Percentiles rank a stretch among this genome's conserved stretches.
phyloP scores from a whole-genome alignment of 169 alveolate genomes.

The Plasmodium vinckei region DNA sequence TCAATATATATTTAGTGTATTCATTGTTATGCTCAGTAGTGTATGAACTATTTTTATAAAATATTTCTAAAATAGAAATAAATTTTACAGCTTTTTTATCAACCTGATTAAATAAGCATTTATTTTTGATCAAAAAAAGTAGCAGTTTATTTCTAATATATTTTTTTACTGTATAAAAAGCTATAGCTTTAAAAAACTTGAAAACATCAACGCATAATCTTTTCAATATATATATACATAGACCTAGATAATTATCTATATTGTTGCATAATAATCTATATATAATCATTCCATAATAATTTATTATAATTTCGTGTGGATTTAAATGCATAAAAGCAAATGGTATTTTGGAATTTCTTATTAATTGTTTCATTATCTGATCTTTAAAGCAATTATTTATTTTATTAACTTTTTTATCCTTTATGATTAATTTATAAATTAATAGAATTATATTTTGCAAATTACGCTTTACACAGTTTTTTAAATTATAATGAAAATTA shows the following conservation, averaged over 20 bases:
- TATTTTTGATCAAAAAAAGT: conserved; percentile 31
- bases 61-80: conserved; percentile 34
- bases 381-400: conserved; percentile 8
- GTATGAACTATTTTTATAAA: conserved; percentile 55
- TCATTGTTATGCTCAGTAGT: conserved; percentile 24
- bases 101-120: not conserved
- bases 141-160: conserved; percentile 51
- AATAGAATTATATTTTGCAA: conserved; percentile 9
- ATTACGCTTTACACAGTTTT: conserved; percentile 13
- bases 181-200: conserved; percentile 32
- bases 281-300: conserved; percentile 46
- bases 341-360: conserved; percentile 30
- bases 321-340: conserved; percentile 40
- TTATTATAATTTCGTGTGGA: conserved; percentile 39
- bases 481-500: conserved; percentile 23
- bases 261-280: conserved; percentile 39
- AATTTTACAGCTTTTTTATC: conserved; percentile 38
- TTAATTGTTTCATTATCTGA: conserved; percentile 17
- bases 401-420: conserved; percentile 8
- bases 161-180: conserved; percentile 49
- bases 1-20: conserved; percentile 47
- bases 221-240: conserved; percentile 56
- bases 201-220: conserved; percentile 57
- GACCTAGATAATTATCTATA: conserved; percentile 22
- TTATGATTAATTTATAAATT: conserved; percentile 34